These are phyloP conservation scores for Candida ipomoeae DNA, from an alignment of 805 yeast genomes.

Conservation along the genomic window DNA sequence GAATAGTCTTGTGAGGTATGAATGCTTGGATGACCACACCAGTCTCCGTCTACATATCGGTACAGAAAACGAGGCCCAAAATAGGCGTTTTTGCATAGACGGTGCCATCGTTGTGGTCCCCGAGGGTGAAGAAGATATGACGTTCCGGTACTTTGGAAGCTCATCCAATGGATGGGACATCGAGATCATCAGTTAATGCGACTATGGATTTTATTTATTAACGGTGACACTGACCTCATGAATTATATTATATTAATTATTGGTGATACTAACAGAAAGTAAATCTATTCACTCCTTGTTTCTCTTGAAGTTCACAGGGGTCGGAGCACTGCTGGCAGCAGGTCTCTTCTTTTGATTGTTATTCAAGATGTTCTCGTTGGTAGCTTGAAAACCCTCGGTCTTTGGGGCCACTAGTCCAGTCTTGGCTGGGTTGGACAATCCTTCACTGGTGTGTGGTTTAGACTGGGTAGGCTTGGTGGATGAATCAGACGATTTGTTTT, in stretches of 20 bases:
- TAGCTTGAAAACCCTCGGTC: conserved; percentile 3
- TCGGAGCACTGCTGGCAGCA: conserved; percentile 1
- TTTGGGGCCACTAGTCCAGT: conserved; percentile 1
- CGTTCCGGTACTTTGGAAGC: conserved; percentile 8
- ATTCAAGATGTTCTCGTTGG: neutral
- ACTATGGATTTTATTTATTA: neutral
- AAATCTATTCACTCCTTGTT: neutral
- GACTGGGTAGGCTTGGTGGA: neutral
- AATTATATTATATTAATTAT: no score
- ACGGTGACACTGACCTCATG: no score
- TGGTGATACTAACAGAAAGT: no score
- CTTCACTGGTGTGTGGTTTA: neutral
- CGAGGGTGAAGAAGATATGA: conserved; percentile 3
- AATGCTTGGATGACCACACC: conserved; percentile 25
- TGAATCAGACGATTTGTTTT: neutral
- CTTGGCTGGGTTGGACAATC: neutral
- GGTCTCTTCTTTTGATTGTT: conserved; percentile 1
- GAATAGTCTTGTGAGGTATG: conserved; percentile 47
- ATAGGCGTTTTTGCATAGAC: conserved; percentile 63
- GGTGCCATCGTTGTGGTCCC: conserved; percentile 48
- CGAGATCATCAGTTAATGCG: conserved; percentile 2
- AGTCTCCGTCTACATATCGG: conserved; percentile 17
- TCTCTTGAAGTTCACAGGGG: conserved; percentile 5
- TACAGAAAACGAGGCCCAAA: conserved; percentile 13
- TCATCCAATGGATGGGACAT: conserved; percentile 10